These are phyloP conservation scores for Leucocoprinus birnbaumii DNA, from an alignment of 768 basidiomycete genomes.

Conservation along the genomic window DNA sequence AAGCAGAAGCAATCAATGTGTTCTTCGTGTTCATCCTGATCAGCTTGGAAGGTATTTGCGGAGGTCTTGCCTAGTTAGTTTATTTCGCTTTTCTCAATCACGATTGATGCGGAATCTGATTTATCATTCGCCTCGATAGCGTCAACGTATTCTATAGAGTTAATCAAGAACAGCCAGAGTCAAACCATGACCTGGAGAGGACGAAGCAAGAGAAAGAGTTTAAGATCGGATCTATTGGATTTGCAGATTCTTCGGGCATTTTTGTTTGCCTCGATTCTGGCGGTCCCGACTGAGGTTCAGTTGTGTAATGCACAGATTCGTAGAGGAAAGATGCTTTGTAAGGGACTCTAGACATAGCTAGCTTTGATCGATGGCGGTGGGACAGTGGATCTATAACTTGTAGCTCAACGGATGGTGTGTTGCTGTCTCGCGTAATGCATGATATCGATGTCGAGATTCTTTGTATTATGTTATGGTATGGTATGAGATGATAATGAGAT, in stretches of 20 bases:
- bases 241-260: slow-evolving; percentile 79
- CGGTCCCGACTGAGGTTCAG: slow-evolving; percentile 72
- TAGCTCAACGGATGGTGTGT: no score
- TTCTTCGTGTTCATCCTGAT: slow-evolving; percentile 72
- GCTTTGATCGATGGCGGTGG: no score
- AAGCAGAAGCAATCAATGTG: slow-evolving; percentile 41
- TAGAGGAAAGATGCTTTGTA: slow-evolving; percentile 71
- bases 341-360: slow-evolving; percentile 40
- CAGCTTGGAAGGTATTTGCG: slow-evolving; percentile 87
- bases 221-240: slow-evolving; percentile 87
- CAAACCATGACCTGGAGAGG: slow-evolving; percentile 50
- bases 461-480: no score
- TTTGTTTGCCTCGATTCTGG: slow-evolving; percentile 58
- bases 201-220: slow-evolving; percentile 81
- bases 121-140: slow-evolving; percentile 32
- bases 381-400: no score
- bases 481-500: no score
- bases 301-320: slow-evolving; percentile 73
- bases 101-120: slow-evolving; percentile 12
- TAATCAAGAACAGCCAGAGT: slow-evolving; percentile 65
- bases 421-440: no score
- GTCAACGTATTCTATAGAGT: slow-evolving; percentile 87
- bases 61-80: slow-evolving; percentile 86
- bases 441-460: no score
- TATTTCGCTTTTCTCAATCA: slow-evolving; percentile 10